Percentiles rank a stretch among this genome's conserved stretches.
These are phyloP conservation scores for Macrophomina tecta DNA, from an alignment of 2,329 filamentous ascomycete genomes.

Conservation along the genomic window DNA sequence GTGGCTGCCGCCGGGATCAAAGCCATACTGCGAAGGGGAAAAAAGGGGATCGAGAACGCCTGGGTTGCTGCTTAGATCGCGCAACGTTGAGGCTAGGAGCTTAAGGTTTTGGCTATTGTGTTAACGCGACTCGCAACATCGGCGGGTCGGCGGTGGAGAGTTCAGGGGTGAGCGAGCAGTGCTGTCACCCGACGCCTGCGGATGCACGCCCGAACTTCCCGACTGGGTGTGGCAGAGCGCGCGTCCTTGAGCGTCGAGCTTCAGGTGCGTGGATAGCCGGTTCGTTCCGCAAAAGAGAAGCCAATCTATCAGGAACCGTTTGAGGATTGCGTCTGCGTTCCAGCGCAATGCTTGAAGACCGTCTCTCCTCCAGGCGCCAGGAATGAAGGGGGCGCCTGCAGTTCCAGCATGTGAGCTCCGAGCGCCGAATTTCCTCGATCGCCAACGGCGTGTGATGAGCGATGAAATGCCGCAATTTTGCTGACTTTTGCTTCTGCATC, in stretches of 20 bases:
- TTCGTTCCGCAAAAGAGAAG: not conserved
- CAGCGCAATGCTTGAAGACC: not conserved
- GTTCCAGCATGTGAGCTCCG: not conserved
- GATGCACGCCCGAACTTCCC: not conserved
- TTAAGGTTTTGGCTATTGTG: slow-evolving; percentile 15
- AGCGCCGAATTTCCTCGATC: not conserved
- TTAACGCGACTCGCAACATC: slow-evolving; percentile 6
- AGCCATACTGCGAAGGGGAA: slow-evolving; percentile 1
- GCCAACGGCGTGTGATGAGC: not conserved
- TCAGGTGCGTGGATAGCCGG: not conserved
- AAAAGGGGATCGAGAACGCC: slow-evolving; percentile 5
- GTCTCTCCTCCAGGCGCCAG: not conserved
- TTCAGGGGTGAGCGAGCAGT: slow-evolving; percentile 2
- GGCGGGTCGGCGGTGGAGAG: not conserved
- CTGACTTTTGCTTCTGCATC: not conserved
- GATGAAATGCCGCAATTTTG: slow-evolving; percentile 18
- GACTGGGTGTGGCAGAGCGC: not conserved
- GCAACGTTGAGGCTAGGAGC: slow-evolving; percentile 10
- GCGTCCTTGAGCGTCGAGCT: not conserved
- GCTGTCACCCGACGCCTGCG: not conserved
- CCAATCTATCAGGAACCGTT: slow-evolving; percentile 20
- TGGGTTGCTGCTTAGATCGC: slow-evolving; percentile 9
- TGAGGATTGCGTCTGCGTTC: slow-evolving; percentile 16
- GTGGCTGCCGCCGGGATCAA: not conserved
- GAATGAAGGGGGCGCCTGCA: not conserved